These are phyloP conservation scores for Chondrus crispus DNA, from an alignment of 23 red algal genomes.

Conservation along the genomic window DNA sequence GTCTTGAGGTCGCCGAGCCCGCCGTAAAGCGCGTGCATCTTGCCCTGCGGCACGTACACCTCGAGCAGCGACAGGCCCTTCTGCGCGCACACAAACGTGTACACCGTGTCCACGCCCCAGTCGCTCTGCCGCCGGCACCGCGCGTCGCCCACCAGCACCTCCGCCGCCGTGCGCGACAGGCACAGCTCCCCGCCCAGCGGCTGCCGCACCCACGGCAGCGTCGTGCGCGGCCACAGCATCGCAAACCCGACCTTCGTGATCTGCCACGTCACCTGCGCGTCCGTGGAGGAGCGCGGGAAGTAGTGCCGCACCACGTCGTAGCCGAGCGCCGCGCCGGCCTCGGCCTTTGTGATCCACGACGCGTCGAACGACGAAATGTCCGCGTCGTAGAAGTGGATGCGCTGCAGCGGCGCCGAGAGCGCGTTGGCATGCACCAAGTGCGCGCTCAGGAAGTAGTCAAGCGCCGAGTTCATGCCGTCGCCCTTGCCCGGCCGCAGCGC, in stretches of 20 bases:
- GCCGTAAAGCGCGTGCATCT: constrained; percentile 76
- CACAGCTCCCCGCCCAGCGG: constrained; percentile 76
- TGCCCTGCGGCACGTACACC: constrained; percentile 49
- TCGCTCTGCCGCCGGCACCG: constrained; percentile 48
- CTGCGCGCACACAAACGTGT: constrained; percentile 73
- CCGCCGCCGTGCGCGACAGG: constrained; percentile 24
- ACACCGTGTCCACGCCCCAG: constrained; percentile 84
- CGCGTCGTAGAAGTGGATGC: constrained; percentile 78
- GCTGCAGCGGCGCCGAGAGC: constrained; percentile 17
- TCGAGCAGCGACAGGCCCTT: constrained; percentile 48
- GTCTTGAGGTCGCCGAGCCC: constrained; percentile 43
- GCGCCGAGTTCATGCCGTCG: constrained; percentile 76
- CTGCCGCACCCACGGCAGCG: constrained; percentile 63
- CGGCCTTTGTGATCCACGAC: constrained; percentile 59
- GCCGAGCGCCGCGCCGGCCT: constrained; percentile 53
- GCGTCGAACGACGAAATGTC: constrained; percentile 73
- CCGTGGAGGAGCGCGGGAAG: constrained; percentile 63
- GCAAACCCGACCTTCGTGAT: constrained; percentile 67
- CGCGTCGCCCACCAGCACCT: constrained; percentile 32
- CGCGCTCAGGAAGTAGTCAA: constrained; percentile 48
- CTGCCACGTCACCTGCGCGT: constrained; percentile 78
- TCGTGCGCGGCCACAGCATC: constrained; percentile 52
- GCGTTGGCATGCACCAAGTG: neutral
- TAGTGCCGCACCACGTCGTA: constrained; percentile 75
- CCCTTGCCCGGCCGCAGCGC: constrained; percentile 69